These are phyloP conservation scores for Beauveria sp. DNA, from an alignment of 2,329 filamentous ascomycete species.

Conservation along the genomic window DNA sequence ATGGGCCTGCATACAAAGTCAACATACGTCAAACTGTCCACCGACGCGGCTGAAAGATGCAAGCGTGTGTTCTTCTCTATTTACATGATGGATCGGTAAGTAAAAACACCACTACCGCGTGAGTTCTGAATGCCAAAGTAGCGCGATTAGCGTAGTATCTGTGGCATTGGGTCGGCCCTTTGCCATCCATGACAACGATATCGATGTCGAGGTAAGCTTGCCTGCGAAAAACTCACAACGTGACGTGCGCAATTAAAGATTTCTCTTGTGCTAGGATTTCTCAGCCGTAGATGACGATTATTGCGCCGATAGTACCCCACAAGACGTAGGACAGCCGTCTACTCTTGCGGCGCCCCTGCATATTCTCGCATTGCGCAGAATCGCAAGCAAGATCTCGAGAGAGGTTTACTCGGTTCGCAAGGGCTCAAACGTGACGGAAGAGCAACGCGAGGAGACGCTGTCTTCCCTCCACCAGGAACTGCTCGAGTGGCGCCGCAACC, in stretches of 20 bases:
- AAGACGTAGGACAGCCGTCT: no score
- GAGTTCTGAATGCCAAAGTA: background rate
- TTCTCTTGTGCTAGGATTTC: no score
- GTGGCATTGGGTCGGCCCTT: background rate
- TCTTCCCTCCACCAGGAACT: background rate
- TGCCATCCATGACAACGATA: background rate
- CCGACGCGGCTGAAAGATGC: slow-evolving; percentile 26
- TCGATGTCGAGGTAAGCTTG: background rate
- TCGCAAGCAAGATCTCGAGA: no score
- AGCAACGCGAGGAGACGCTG: background rate
- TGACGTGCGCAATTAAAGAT: no score
- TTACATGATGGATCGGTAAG: slow-evolving; percentile 41
- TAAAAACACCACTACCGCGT: background rate
- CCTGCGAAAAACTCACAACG: no score
- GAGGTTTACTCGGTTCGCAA: no score
- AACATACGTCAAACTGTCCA: slow-evolving; percentile 25
- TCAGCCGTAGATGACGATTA: no score
- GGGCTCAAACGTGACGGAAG: no score
- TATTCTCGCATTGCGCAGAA: no score
- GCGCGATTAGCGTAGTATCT: background rate
- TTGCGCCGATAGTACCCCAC: no score
- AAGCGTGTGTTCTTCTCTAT: slow-evolving; percentile 39
- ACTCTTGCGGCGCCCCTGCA: no score
- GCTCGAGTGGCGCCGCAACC: background rate
- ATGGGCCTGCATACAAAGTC: slow-evolving; percentile 33